Evolutionary conservation across 441 rosid species (phyloP).

Genomic region (Mallotus japonicus): DNA sequence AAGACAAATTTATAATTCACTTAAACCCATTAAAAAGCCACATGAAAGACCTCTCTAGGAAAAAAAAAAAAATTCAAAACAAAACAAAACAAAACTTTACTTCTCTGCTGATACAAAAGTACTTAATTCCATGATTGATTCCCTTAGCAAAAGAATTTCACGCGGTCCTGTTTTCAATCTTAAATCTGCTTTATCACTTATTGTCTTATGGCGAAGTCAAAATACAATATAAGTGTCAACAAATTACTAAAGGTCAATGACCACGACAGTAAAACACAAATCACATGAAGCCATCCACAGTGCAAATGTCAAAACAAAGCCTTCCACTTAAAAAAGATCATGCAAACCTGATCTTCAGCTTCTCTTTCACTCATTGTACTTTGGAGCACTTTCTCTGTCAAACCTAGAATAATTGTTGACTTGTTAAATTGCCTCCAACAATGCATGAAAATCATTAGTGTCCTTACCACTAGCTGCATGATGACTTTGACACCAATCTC

Average conservation of each 20-base stretch:
- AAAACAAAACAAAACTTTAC: not conserved
- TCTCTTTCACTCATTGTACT: slow-evolving; percentile 69
- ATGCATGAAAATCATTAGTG: slow-evolving; percentile 8
- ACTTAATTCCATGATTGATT: not conserved
- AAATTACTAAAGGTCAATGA: not conserved
- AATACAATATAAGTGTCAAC: not conserved
- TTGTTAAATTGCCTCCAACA: slow-evolving; percentile 9
- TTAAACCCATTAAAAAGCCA: not conserved
- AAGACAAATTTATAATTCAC: not conserved
- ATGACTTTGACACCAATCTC: slow-evolving; percentile 89
- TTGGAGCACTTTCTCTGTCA: slow-evolving; percentile 68
- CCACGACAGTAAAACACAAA: no score
- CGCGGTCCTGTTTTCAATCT: not conserved
- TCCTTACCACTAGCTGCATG: slow-evolving; percentile 85
- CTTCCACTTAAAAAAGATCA: slow-evolving; percentile 8
- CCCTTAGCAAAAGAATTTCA: not conserved
- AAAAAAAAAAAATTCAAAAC: not conserved
- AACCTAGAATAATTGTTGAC: slow-evolving; percentile 43
- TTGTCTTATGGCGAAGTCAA: not conserved
- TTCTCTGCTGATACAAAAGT: not conserved
- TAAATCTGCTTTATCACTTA: not conserved
- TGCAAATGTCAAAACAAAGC: not conserved
- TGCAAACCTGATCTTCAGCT: slow-evolving; percentile 81
- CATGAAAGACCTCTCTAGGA: not conserved
- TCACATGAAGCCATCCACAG: not conserved